Conservation (phyloP, 2,329 filamentous ascomycete genomes). For the Penicillium sp. region DNA sequence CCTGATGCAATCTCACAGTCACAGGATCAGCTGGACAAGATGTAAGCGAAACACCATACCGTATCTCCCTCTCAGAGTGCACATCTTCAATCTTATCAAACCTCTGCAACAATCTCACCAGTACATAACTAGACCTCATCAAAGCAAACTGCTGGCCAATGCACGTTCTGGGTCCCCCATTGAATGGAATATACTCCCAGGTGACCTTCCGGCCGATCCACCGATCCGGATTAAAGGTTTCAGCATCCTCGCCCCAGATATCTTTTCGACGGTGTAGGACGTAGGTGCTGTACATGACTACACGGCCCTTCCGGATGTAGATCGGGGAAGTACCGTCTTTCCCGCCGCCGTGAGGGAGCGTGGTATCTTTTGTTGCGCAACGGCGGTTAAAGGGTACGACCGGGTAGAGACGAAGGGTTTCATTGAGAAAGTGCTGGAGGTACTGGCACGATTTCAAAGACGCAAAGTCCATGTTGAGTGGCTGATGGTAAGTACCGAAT, state of each 20-base stretch:
- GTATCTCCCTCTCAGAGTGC: background rate
- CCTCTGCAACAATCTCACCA: slow-evolving; percentile 28
- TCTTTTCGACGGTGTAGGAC: slow-evolving; percentile 54
- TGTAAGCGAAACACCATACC: background rate
- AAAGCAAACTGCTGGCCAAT: slow-evolving; percentile 35
- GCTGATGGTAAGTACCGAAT: slow-evolving; percentile 56
- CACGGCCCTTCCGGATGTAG: slow-evolving; percentile 14
- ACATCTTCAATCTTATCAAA: slow-evolving; percentile 19
- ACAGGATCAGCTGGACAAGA: slow-evolving; percentile 1
- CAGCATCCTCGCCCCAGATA: slow-evolving; percentile 51
- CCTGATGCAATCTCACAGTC: slow-evolving; percentile 1
- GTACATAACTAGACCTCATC: slow-evolving; percentile 25
- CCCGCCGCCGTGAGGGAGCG: slow-evolving; percentile 14
- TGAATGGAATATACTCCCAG: slow-evolving; percentile 3
- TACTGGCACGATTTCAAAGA: slow-evolving; percentile 1
- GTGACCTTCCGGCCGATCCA: slow-evolving; percentile 43
- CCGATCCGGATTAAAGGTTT: slow-evolving; percentile 53
- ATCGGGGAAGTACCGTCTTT: slow-evolving; percentile 3
- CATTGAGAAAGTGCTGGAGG: slow-evolving; percentile 1
- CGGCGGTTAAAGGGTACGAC: slow-evolving; percentile 31
- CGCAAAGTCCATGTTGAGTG: slow-evolving; percentile 10
- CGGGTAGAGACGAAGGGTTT: slow-evolving; percentile 22
- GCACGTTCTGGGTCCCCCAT: background rate
- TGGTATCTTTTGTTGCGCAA: slow-evolving; percentile 11
- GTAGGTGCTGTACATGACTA: slow-evolving; percentile 19